These are phyloP conservation scores for Entomortierella beljakovae DNA, from an alignment of 192 early-diverging fungal genomes.

Conservation along the genomic window DNA sequence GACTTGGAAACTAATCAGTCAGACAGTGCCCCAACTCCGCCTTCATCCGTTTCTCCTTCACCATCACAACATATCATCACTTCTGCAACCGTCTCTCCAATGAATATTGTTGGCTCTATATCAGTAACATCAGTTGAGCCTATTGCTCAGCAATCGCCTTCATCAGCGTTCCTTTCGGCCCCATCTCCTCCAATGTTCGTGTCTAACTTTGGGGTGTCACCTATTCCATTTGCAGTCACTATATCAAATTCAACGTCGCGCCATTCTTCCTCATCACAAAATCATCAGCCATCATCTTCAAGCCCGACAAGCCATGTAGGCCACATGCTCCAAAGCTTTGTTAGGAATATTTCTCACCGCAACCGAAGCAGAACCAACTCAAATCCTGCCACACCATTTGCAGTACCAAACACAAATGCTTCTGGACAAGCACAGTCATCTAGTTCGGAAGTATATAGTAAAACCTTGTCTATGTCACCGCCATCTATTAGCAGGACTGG, in stretches of 20 bases:
- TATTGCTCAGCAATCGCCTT: slow-evolving; percentile 38
- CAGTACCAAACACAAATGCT: background rate
- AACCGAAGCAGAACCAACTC: slow-evolving; percentile 53
- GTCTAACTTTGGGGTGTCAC: slow-evolving; percentile 24
- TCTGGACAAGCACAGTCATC: background rate
- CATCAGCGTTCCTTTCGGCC: slow-evolving; percentile 41
- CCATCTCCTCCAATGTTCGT: slow-evolving; percentile 47
- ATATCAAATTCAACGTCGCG: background rate
- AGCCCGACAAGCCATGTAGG: slow-evolving; percentile 40
- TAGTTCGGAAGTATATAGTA: slow-evolving; percentile 34
- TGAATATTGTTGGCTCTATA: slow-evolving; percentile 18
- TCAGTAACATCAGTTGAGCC: slow-evolving; percentile 6
- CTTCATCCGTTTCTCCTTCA: slow-evolving; percentile 4
- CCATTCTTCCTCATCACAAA: background rate
- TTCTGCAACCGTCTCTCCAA: slow-evolving; percentile 20
- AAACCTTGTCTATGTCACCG: slow-evolving; percentile 37
- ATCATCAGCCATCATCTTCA: slow-evolving; percentile 12
- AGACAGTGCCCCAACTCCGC: background rate
- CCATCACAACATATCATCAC: slow-evolving; percentile 3
- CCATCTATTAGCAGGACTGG: slow-evolving; percentile 8
- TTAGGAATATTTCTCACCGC: slow-evolving; percentile 41
- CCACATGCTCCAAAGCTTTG: slow-evolving; percentile 52
- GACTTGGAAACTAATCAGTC: background rate
- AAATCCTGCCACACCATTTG: slow-evolving; percentile 26
- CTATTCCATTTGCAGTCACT: slow-evolving; percentile 30